A percentile compares a stretch with the other conserved stretches of the same genome.
Evolutionary conservation across 2,329 filamentous ascomycete genomes (phyloP).

Genomic region (Claviceps sp.): DNA sequence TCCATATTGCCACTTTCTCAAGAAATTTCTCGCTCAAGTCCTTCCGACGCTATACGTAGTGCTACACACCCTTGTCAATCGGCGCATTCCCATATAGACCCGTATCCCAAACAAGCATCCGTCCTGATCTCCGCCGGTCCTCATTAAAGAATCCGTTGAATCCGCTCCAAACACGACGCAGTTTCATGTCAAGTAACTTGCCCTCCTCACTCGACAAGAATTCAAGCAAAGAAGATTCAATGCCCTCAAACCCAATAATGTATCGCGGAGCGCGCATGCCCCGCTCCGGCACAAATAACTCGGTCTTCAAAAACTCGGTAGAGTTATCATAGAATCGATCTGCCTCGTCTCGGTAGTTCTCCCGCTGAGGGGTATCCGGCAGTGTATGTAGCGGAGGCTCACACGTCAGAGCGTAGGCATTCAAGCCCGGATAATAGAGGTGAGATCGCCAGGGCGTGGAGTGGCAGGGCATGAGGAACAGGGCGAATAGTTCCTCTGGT

Average conservation of each 20-base stretch:
- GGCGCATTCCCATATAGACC: constrained; percentile 14
- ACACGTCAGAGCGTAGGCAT: constrained; percentile 77
- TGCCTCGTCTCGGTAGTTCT: constrained; percentile 71
- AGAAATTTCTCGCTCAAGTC: no score
- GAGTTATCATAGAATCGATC: constrained; percentile 73
- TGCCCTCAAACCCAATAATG: constrained; percentile 47
- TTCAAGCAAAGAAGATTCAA: constrained; percentile 32
- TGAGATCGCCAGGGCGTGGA: constrained; percentile 90
- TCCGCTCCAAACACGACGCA: constrained; percentile 38
- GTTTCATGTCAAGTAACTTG: constrained; percentile 25
- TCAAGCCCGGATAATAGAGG: constrained; percentile 59
- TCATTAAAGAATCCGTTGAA: constrained; percentile 52
- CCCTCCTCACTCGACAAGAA: constrained; percentile 30
- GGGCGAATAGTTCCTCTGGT: constrained; percentile 44
- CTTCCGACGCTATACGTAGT: no score
- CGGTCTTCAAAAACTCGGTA: constrained; percentile 37
- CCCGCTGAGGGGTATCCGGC: constrained; percentile 47
- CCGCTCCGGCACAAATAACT: constrained; percentile 30
- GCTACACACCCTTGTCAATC: neutral
- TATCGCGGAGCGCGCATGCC: constrained; percentile 33
- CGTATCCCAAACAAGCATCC: constrained; percentile 47
- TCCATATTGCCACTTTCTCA: no score
- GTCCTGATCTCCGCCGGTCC: constrained; percentile 42
- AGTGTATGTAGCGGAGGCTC: constrained; percentile 66
- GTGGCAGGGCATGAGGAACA: constrained; percentile 92